Conservation (phyloP, 352 stramenopile species). For the Phytophthora pseudosyringae region DNA sequence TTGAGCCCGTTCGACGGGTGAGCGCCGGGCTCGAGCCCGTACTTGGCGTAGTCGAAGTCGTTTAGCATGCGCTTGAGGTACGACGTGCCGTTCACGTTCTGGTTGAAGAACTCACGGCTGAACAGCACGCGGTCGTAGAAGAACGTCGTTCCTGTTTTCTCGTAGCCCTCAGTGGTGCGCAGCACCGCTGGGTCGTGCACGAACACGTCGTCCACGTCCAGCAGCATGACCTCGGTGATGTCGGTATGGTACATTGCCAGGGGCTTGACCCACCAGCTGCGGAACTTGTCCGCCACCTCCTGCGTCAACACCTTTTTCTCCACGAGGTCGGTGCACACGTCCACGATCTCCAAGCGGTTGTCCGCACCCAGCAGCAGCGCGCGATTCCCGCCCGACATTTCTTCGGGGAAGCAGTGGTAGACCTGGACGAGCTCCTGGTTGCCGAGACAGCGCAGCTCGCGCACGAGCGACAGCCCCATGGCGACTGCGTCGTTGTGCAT, state of each 20-base stretch:
- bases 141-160: constrained; percentile 56
- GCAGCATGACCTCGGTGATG: constrained; percentile 51
- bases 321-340: constrained; percentile 46
- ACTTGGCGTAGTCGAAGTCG: constrained; percentile 60
- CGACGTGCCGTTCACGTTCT: constrained; percentile 30
- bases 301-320: constrained; percentile 22
- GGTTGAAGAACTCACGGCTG: constrained; percentile 55
- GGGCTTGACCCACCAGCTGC: constrained; percentile 54
- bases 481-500: constrained; percentile 47
- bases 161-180: constrained; percentile 44
- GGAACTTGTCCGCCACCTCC: constrained; percentile 32
- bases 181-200: constrained; percentile 42
- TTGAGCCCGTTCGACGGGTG: constrained; percentile 35
- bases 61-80: constrained; percentile 52
- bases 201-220: constrained; percentile 55
- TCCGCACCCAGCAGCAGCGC: constrained; percentile 39
- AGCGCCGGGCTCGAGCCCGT: constrained; percentile 27
- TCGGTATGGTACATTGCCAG: constrained; percentile 54
- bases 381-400: constrained; percentile 44
- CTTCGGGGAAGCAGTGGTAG: constrained; percentile 54
- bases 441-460: constrained; percentile 52
- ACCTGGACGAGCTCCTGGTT: constrained; percentile 57
- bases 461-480: constrained; percentile 54
- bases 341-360: constrained; percentile 52
- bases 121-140: constrained; percentile 71